Evolutionary conservation across 2,329 filamentous ascomycete species (phyloP).

Genomic region (Laburnicola sp.): DNA sequence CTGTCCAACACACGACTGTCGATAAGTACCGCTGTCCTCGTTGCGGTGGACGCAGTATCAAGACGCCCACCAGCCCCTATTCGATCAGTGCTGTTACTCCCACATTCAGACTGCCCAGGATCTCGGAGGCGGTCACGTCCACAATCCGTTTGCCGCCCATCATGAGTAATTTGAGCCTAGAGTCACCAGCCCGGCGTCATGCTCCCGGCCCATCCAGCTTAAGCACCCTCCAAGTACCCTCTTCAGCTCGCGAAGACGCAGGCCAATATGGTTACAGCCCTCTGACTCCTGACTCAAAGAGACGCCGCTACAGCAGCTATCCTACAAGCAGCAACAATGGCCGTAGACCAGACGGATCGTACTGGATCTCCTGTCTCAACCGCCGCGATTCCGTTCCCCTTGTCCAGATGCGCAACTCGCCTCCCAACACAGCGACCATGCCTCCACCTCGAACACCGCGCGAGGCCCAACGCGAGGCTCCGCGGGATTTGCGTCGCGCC

Average conservation of each 20-base stretch:
- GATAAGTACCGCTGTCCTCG: conserved; percentile 64
- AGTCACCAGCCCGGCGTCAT: conserved; percentile 36
- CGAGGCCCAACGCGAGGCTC: too few relatives aligned
- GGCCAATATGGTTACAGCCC: conserved; percentile 41
- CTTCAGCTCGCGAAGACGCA: conserved; percentile 28
- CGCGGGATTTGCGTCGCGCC: conserved; percentile 22
- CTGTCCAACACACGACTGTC: conserved; percentile 40
- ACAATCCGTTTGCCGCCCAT: conserved; percentile 41
- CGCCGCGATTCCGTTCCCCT: conserved; percentile 42
- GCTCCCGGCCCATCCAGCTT: conserved; percentile 31
- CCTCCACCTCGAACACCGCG: conserved; percentile 40
- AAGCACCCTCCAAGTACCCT: conserved; percentile 33
- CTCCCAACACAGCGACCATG: conserved; percentile 38
- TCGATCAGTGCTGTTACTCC: conserved; percentile 49
- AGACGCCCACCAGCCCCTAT: conserved; percentile 63
- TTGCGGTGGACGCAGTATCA: conserved; percentile 70
- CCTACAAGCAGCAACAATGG: conserved; percentile 51
- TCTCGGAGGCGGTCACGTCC: conserved; percentile 36
- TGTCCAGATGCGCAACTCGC: conserved; percentile 35
- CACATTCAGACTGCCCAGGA: conserved; percentile 46
- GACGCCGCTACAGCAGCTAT: conserved; percentile 39
- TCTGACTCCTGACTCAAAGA: conserved; percentile 40
- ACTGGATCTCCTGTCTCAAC: conserved; percentile 34
- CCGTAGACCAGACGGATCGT: conserved; percentile 61
- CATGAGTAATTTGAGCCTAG: conserved; percentile 49